Base-by-base conservation (phyloP, 352 stramenopile genomes). In the Stramenopiles sp. region DNA sequence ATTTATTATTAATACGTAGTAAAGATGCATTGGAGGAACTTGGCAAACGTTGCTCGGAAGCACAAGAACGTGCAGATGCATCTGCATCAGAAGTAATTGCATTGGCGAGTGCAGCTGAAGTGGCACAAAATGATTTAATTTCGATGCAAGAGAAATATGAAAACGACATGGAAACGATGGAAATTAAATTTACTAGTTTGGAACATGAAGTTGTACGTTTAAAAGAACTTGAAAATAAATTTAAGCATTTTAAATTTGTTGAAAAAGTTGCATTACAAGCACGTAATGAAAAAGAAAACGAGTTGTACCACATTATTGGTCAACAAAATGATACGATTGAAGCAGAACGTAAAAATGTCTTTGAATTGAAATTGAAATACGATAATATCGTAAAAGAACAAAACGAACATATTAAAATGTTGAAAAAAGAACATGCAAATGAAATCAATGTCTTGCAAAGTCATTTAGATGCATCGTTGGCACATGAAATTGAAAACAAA, bases 11-110 rank as follows among this genome's bases (percentile, higher is more conserved):
- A 20, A 76, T 76, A 13, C 65, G 65, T 7, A 76, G 65, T 20
- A 76, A 76, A 76, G 65, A 76, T 76, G 65, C 65, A 1, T 33
- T 76, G 65, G 65, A 76, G 13, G 65, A 76, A 76, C 65, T 76
- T 7, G 65, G 65, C 7, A 76, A 76, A 33, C 65, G 65, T 13
- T 76, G 65, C 65, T 4, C 65, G 65, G 65, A 76, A 13, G 65
- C 65, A 13, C 65, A 76, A 76, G 31, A 76, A 4, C 30, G 30
- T 4, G 65, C 65, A 33, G 65, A 76, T 7, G 30, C 30, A 13
- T 33, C 30, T 13, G 65, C 65, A 7, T 4, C 65, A 33, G 65
- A 76, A 20, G 30, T 76, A 13, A 20, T 33, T 7, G 65, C 65
- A 31, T 31, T 76, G 30, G 65, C 30, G 4, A 76, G 65, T 33